phyloP scores from a whole-genome alignment of 2,329 filamentous ascomycete species.

The Talaromyces sp. region DNA sequence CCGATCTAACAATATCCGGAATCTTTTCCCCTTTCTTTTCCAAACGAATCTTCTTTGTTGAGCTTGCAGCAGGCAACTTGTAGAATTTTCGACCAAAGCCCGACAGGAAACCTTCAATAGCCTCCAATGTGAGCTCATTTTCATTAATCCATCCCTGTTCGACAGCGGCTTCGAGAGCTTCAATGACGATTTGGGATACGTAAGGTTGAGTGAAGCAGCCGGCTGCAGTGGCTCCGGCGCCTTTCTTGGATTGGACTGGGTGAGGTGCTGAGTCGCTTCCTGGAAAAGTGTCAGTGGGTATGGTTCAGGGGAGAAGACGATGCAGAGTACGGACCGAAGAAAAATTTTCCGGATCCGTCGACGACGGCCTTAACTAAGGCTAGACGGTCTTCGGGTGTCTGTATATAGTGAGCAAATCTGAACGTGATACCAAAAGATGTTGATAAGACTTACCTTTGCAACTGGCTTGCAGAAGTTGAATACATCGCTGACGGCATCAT shows the following conservation, averaged over 20 bases:
- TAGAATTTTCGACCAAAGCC: slow-evolving; percentile 59
- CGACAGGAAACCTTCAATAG: slow-evolving; percentile 57
- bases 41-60: slow-evolving; percentile 54
- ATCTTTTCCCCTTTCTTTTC: slow-evolving; percentile 56
- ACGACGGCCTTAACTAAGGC: slow-evolving; percentile 64
- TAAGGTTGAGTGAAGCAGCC: slow-evolving; percentile 63
- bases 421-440: neutral
- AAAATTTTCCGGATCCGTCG: slow-evolving; percentile 58
- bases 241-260: slow-evolving; percentile 54
- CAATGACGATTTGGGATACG: slow-evolving; percentile 57
- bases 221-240: slow-evolving; percentile 50
- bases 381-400: slow-evolving; percentile 65
- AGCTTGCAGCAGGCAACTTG: slow-evolving; percentile 45
- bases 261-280: slow-evolving; percentile 69
- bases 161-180: slow-evolving; percentile 56
- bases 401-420: neutral
- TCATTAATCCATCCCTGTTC: slow-evolving; percentile 52
- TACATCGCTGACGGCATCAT: slow-evolving; percentile 69
- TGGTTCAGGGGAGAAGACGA: neutral
- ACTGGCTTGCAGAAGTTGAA: slow-evolving; percentile 79
- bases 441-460: slow-evolving; percentile 48
- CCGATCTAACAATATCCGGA: slow-evolving; percentile 52
- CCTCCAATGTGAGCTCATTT: slow-evolving; percentile 54
- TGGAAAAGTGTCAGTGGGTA: slow-evolving; percentile 22
- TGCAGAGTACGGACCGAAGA: slow-evolving; percentile 53